Conservation (phyloP, 345 rosid genomes). For the Euclidium syriacum region DNA sequence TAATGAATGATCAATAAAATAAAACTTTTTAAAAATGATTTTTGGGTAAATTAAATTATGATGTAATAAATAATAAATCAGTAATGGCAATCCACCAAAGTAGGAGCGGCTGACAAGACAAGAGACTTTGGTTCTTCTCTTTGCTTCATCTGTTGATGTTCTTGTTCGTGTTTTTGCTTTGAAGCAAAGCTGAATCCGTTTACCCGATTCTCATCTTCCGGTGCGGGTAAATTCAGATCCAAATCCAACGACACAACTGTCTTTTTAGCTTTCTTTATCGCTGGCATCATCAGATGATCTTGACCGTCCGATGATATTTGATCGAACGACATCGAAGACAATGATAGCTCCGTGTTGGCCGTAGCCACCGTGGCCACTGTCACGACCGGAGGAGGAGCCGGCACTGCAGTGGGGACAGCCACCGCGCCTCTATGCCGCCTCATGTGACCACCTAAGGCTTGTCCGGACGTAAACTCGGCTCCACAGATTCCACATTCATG, state of each 20-base stretch:
- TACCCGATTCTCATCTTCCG: slow-evolving; percentile 59
- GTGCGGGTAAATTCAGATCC: slow-evolving; percentile 96
- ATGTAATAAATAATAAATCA: slow-evolving; percentile 24
- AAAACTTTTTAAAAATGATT: neutral
- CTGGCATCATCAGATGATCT: slow-evolving; percentile 27
- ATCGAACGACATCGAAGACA: slow-evolving; percentile 41
- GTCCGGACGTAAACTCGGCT: slow-evolving; percentile 84
- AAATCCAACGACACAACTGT: slow-evolving; percentile 54
- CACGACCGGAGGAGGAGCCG: slow-evolving; percentile 9
- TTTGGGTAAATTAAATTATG: neutral
- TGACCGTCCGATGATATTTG: slow-evolving; percentile 39
- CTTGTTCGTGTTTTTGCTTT: slow-evolving; percentile 45
- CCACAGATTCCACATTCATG: slow-evolving; percentile 92
- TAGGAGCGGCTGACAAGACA: slow-evolving; percentile 50
- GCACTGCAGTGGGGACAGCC: neutral
- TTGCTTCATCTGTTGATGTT: slow-evolving; percentile 29
- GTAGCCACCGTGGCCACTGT: slow-evolving; percentile 10
- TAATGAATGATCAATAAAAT: slow-evolving; percentile 15
- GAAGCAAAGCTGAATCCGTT: slow-evolving; percentile 43
- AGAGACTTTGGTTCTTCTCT: slow-evolving; percentile 40
- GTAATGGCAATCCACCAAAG: slow-evolving; percentile 96
- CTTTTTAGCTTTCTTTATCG: slow-evolving; percentile 30
- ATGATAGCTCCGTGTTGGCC: slow-evolving; percentile 37
- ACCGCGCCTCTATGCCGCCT: slow-evolving; percentile 66
- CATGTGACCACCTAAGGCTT: slow-evolving; percentile 98